Evolutionary conservation across 202 grass and related monocot genomes (phyloP).

Genomic region (Carex arenaria): DNA sequence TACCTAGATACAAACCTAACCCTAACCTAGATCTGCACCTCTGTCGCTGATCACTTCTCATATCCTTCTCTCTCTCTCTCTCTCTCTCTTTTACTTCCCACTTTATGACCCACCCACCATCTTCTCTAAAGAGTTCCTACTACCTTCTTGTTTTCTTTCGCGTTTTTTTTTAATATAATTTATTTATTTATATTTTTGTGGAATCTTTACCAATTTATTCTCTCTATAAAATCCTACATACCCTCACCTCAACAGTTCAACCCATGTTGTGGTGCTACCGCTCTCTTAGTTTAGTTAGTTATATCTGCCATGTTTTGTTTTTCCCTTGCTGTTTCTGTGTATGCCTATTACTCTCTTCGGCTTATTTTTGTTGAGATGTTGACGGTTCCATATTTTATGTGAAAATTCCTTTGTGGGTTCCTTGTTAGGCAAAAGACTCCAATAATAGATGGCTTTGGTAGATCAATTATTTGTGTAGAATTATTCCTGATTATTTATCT

Average conservation of each 20-base stretch:
- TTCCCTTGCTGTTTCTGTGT: background rate
- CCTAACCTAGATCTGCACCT: conserved; percentile 21
- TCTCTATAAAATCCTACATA: background rate
- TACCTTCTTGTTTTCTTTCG: background rate
- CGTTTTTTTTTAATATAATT: background rate
- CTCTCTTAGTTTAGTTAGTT: background rate
- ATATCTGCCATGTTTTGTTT: background rate
- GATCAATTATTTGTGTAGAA: background rate
- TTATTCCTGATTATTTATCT: background rate
- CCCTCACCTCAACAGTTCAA: background rate
- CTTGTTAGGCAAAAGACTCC: background rate
- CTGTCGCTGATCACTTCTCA: background rate
- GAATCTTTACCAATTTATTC: background rate
- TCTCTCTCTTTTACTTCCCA: background rate
- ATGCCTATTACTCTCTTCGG: background rate
- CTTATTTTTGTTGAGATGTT: background rate
- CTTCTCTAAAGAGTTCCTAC: background rate
- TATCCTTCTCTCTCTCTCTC: background rate
- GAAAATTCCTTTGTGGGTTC: background rate
- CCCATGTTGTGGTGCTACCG: background rate
- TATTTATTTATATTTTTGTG: background rate
- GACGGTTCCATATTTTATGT: background rate
- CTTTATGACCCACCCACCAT: conserved; percentile 1
- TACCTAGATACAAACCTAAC: conserved; percentile 34
- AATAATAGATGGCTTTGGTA: background rate